Evolutionary conservation across 1,284 basidiomycete genomes (phyloP).

Genomic region (Polyporus tsugae): DNA sequence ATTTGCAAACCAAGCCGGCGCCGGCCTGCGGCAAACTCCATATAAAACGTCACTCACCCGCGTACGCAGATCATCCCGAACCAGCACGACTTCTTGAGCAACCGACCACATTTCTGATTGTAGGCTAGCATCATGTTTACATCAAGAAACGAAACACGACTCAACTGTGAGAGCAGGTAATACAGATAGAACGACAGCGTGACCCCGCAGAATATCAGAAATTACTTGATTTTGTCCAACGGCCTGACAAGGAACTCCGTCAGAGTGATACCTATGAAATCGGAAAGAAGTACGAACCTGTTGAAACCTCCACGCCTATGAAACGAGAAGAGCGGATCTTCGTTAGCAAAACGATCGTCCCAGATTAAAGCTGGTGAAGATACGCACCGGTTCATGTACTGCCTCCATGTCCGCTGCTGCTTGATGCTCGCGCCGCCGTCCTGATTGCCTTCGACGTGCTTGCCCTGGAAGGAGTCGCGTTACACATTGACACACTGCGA

Average conservation of each 20-base stretch:
- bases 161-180: slow-evolving; percentile 20
- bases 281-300: slow-evolving; percentile 56
- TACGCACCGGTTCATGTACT: slow-evolving; percentile 91
- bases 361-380: slow-evolving; percentile 7
- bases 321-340: slow-evolving; percentile 21
- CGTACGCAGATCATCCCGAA: slow-evolving; percentile 6
- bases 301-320: slow-evolving; percentile 91
- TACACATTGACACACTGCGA: slow-evolving; percentile 8
- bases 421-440: slow-evolving; percentile 81
- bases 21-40: background rate
- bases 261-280: slow-evolving; percentile 6
- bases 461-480: slow-evolving; percentile 59
- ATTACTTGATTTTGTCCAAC: slow-evolving; percentile 74
- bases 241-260: slow-evolving; percentile 53
- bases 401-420: slow-evolving; percentile 93
- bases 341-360: slow-evolving; percentile 24
- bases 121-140: slow-evolving; percentile 24
- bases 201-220: background rate
- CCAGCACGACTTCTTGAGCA: background rate
- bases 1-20: background rate
- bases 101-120: slow-evolving; percentile 17
- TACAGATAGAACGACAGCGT: background rate
- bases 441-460: slow-evolving; percentile 84
- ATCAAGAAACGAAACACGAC: slow-evolving; percentile 24
- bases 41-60: slow-evolving; percentile 4